Conservation (phyloP, 1,139 yeast species). For the Suhomyces maxii region DNA sequence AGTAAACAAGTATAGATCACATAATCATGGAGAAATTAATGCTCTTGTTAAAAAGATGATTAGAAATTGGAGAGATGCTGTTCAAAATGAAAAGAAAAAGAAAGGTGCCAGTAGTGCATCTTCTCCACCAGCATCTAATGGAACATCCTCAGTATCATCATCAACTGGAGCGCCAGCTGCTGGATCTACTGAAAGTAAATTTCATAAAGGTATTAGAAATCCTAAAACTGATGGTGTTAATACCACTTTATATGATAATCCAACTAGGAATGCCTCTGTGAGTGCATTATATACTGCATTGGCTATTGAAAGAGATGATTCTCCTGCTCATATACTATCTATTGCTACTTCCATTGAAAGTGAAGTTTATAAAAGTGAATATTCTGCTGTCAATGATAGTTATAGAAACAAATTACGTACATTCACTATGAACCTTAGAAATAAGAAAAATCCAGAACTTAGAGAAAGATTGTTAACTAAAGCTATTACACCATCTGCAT, state of each 20-base stretch:
- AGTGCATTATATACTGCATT: constrained; percentile 85
- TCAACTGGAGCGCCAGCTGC: constrained; percentile 14
- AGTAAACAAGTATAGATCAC: constrained; percentile 82
- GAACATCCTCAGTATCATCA: constrained; percentile 4
- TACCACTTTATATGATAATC: constrained; percentile 65
- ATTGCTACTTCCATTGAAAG: constrained; percentile 73
- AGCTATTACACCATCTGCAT: constrained; percentile 60
- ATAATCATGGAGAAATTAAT: constrained; percentile 64
- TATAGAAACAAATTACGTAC: constrained; percentile 84
- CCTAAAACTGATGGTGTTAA: constrained; percentile 80
- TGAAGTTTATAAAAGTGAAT: constrained; percentile 63
- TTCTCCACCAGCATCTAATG: constrained; percentile 4
- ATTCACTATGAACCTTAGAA: constrained; percentile 79
- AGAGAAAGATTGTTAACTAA: constrained; percentile 68
- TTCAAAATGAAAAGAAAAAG: constrained; percentile 67
- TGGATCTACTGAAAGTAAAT: constrained; percentile 21
- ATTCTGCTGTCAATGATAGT: constrained; percentile 52
- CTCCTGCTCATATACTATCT: constrained; percentile 53
- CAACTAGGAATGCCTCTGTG: constrained; percentile 82
- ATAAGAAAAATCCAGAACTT: constrained; percentile 84
- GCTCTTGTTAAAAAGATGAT: constrained; percentile 79
- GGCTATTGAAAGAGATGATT: constrained; percentile 71
- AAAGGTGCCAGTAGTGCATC: constrained; percentile 11
- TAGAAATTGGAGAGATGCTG: constrained; percentile 86
- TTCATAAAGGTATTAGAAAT: constrained; percentile 58